These are phyloP conservation scores for Pseudogymnoascus sp. DNA, from an alignment of 2,329 filamentous ascomycete genomes.

Conservation along the genomic window DNA sequence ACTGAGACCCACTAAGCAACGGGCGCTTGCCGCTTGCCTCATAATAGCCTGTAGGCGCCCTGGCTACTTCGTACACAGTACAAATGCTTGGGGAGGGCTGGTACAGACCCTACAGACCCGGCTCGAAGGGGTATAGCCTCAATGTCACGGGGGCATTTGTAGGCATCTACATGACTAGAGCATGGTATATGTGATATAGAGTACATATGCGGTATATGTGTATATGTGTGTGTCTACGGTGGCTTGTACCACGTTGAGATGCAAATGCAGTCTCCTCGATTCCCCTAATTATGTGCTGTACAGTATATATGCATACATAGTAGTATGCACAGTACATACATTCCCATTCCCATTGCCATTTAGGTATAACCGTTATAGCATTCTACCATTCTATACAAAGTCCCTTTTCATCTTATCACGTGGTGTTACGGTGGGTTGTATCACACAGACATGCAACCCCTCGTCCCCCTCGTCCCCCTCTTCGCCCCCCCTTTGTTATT, in stretches of 20 bases:
- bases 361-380: background rate
- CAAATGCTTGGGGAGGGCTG: background rate
- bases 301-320: too few relatives aligned
- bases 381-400: too few relatives aligned
- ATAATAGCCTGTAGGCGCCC: background rate
- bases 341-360: background rate
- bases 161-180: too few relatives aligned
- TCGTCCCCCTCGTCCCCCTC: background rate
- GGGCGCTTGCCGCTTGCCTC: background rate
- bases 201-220: background rate
- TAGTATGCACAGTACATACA: too few relatives aligned
- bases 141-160: background rate
- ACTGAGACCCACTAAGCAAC: constrained; percentile 2
- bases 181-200: background rate
- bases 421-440: background rate
- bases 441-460: background rate
- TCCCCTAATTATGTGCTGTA: background rate
- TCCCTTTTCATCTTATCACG: too few relatives aligned
- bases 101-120: background rate
- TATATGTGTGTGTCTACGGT: background rate
- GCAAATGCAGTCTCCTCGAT: background rate
- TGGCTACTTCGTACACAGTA: background rate
- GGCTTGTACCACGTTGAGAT: background rate
- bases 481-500: too few relatives aligned
- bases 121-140: background rate